These are phyloP conservation scores for Dioscorea alata DNA, from an alignment of 106 monocot species.

Conservation along the genomic window DNA sequence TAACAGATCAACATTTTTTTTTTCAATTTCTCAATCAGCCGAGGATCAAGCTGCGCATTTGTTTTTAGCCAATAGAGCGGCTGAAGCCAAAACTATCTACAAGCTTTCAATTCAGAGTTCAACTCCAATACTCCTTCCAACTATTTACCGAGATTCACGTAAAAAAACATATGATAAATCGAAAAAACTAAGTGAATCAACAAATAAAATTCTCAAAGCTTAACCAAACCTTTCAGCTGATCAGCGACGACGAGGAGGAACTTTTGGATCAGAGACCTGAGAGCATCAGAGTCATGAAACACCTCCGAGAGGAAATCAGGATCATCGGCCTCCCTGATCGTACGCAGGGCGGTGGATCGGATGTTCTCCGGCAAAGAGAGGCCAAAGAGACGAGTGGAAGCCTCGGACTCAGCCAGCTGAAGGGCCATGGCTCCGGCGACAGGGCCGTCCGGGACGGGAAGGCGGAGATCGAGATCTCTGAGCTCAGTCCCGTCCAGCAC, in stretches of 20 bases:
- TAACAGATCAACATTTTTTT: no score
- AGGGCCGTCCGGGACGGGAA: constrained; percentile 12
- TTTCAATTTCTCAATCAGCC: no score
- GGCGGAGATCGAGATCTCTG: constrained; percentile 12
- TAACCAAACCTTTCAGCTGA: constrained; percentile 24
- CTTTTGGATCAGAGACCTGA: constrained; percentile 10
- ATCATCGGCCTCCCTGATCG: neutral
- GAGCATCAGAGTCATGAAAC: constrained; percentile 13
- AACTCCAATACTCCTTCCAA: no score
- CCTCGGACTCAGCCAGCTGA: constrained; percentile 31
- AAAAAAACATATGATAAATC: no score
- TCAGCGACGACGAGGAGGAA: constrained; percentile 35
- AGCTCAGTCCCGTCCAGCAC: constrained; percentile 26
- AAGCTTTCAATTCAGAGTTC: neutral
- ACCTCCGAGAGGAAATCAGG: constrained; percentile 13
- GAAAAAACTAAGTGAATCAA: no score
- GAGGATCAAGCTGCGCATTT: no score
- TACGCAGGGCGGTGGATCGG: constrained; percentile 11
- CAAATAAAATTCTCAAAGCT: no score
- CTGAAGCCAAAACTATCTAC: neutral
- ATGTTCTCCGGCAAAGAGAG: constrained; percentile 17
- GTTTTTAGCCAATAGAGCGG: no score
- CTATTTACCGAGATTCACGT: no score
- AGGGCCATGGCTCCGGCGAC: constrained; percentile 20
- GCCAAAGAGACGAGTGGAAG: constrained; percentile 28